Percentiles rank a stretch among this genome's conserved stretches.
Conservation (phyloP, 805 yeast genomes). For the Maudiozyma barnettii region DNA sequence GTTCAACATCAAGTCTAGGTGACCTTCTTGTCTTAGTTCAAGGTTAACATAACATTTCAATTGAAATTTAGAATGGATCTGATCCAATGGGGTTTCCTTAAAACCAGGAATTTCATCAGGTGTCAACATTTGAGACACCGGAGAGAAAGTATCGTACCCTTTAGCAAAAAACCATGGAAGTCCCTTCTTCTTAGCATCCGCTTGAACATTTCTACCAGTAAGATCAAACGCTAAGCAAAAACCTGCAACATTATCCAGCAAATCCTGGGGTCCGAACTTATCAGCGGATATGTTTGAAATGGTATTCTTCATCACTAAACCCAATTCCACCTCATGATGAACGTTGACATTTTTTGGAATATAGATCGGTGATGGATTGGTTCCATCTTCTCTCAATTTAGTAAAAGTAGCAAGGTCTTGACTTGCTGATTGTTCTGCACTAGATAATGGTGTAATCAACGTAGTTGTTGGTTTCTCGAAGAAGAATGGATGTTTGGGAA, state of each 20-base stretch:
- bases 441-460: slow-evolving; percentile 45
- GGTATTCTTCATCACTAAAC: slow-evolving; percentile 57
- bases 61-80: slow-evolving; percentile 32
- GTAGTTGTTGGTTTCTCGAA: slow-evolving; percentile 85
- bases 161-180: slow-evolving; percentile 95
- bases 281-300: slow-evolving; percentile 52
- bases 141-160: slow-evolving; percentile 93
- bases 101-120: slow-evolving; percentile 39
- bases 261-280: slow-evolving; percentile 52
- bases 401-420: slow-evolving; percentile 9
- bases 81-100: slow-evolving; percentile 42
- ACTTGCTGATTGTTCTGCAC: background rate
- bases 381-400: slow-evolving; percentile 23
- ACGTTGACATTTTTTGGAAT: slow-evolving; percentile 73
- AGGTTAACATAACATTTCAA: slow-evolving; percentile 51
- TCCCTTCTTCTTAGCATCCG: slow-evolving; percentile 87
- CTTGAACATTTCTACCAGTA: slow-evolving; percentile 94
- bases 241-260: slow-evolving; percentile 72
- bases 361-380: slow-evolving; percentile 60
- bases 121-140: slow-evolving; percentile 67
- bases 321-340: slow-evolving; percentile 92
- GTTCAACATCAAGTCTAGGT: slow-evolving; percentile 77
- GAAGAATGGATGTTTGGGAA: slow-evolving; percentile 83
- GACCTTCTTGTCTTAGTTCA: slow-evolving; percentile 58
- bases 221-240: slow-evolving; percentile 85